phyloP scores from a whole-genome alignment of 2,329 filamentous ascomycete genomes.

The Alternaria ventricosa region DNA sequence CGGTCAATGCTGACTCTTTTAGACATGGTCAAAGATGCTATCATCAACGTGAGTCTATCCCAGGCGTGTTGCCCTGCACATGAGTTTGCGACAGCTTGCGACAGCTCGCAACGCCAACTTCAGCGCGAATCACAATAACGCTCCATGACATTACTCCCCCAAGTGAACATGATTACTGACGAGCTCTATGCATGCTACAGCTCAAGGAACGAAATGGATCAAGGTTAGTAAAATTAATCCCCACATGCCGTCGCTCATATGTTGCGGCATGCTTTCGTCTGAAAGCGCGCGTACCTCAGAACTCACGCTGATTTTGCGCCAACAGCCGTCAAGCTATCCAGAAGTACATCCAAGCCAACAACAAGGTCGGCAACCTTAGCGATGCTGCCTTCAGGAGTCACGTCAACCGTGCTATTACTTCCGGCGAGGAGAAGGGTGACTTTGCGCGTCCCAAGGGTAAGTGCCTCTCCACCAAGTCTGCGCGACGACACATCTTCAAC shows the following conservation, averaged over 20 bases:
- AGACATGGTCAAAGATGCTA: constrained; percentile 78
- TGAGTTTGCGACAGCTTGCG: constrained; percentile 27
- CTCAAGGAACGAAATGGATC: constrained; percentile 74
- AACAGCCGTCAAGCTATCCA: constrained; percentile 73
- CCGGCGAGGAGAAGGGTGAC: constrained; percentile 83
- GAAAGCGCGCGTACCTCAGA: constrained; percentile 25
- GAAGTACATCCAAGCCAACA: constrained; percentile 77
- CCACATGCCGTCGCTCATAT: constrained; percentile 25
- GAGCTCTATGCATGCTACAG: constrained; percentile 56
- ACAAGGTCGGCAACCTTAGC: constrained; percentile 64
- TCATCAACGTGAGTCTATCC: constrained; percentile 70
- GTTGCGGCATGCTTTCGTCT: constrained; percentile 35
- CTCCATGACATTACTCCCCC: constrained; percentile 12
- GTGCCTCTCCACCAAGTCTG: constrained; percentile 39
- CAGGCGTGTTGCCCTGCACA: constrained; percentile 53
- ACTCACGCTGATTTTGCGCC: constrained; percentile 42
- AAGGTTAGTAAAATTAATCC: constrained; percentile 62
- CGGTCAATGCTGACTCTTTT: constrained; percentile 59
- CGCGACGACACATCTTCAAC: neutral
- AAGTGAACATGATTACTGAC: constrained; percentile 54
- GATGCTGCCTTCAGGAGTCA: constrained; percentile 70
- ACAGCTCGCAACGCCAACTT: constrained; percentile 43
- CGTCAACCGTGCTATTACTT: constrained; percentile 85
- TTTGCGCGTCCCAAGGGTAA: constrained; percentile 91
- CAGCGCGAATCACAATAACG: constrained; percentile 36